Conservation (phyloP, 2,329 filamentous ascomycete genomes). For the Aspergillus pseudoterreus region DNA sequence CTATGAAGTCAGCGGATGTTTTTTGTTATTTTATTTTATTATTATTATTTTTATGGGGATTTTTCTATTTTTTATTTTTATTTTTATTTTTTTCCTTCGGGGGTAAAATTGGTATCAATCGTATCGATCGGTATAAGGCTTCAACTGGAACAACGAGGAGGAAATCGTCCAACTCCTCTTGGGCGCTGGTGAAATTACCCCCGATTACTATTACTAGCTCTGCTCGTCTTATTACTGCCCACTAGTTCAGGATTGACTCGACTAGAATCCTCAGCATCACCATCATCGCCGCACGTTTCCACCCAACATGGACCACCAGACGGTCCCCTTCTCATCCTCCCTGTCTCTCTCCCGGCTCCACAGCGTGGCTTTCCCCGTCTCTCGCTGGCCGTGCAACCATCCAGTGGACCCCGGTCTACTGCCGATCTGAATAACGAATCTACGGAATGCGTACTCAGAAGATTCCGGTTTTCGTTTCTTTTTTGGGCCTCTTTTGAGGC, state of each 20-base stretch:
- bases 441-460: background rate
- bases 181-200: background rate
- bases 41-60: too few relatives aligned
- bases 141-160: too few relatives aligned
- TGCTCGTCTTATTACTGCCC: constrained; percentile 4
- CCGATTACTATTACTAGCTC: background rate
- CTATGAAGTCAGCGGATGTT: too few relatives aligned
- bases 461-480: background rate
- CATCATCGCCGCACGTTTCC: constrained; percentile 17
- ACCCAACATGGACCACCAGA: constrained; percentile 27
- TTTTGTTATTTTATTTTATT: too few relatives aligned
- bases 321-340: constrained; percentile 21
- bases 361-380: constrained; percentile 30
- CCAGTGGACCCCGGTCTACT: constrained; percentile 24
- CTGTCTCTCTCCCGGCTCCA: constrained; percentile 25
- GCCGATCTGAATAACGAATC: constrained; percentile 28
- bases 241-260: constrained; percentile 6
- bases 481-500: constrained; percentile 1
- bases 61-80: too few relatives aligned
- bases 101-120: too few relatives aligned
- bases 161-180: background rate
- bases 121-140: background rate
- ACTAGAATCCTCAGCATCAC: background rate
- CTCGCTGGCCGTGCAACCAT: constrained; percentile 21
- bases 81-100: too few relatives aligned